Conservation (phyloP, 2,329 filamentous ascomycete genomes). For the Leptographium procerum region DNA sequence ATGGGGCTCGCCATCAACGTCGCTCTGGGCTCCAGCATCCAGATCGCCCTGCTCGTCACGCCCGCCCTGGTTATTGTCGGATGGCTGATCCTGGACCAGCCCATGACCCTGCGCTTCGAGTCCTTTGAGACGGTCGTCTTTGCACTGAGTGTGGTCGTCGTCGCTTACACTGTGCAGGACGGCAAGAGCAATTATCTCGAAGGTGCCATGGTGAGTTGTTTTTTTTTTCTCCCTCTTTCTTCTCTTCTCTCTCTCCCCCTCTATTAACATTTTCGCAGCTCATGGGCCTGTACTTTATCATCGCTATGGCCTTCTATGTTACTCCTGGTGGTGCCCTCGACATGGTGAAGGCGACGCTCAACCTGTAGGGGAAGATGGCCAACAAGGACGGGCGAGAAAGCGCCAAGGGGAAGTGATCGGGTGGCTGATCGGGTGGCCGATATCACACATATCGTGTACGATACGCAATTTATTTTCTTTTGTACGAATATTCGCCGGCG, state of each 20-base stretch:
- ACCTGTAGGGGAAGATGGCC: background rate
- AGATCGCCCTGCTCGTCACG: slow-evolving; percentile 73
- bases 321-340: slow-evolving; percentile 39
- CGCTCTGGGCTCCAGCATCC: slow-evolving; percentile 70
- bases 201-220: slow-evolving; percentile 52
- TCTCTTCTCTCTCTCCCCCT: background rate
- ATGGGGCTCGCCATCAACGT: slow-evolving; percentile 69
- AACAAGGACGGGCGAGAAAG: background rate
- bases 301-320: slow-evolving; percentile 49
- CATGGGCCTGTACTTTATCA: slow-evolving; percentile 44
- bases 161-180: slow-evolving; percentile 67
- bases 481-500: background rate
- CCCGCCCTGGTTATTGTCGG: slow-evolving; percentile 70
- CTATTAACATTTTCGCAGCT: slow-evolving; percentile 17
- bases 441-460: background rate
- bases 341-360: slow-evolving; percentile 14
- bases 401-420: no score
- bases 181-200: slow-evolving; percentile 79
- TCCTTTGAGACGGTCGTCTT: slow-evolving; percentile 71
- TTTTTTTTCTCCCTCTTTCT: background rate
- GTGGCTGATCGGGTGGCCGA: no score
- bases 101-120: slow-evolving; percentile 73
- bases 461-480: background rate
- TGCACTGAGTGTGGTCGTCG: slow-evolving; percentile 62
- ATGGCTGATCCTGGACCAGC: slow-evolving; percentile 59